phyloP scores from a whole-genome alignment of 169 alveolate genomes.

The Plasmodium relictum region DNA sequence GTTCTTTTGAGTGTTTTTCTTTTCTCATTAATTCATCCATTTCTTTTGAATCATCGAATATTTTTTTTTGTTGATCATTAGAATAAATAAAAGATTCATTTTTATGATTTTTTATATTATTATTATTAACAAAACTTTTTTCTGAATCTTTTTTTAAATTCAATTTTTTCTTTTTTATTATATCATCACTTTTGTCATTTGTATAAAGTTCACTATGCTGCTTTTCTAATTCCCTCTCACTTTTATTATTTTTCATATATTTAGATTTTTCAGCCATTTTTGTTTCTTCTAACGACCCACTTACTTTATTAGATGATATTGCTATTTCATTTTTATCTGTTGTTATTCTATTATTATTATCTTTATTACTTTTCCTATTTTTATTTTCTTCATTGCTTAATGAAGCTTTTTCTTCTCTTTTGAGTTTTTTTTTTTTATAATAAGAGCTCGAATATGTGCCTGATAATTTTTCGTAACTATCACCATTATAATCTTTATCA shows the following conservation, averaged over 20 bases:
- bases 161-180: conserved; percentile 2
- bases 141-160: neutral
- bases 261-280: neutral
- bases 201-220: neutral
- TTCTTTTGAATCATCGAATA: conserved; percentile 27
- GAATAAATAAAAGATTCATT: neutral
- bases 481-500: neutral
- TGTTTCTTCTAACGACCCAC: neutral
- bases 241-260: neutral
- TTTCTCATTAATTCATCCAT: neutral
- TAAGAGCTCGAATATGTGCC: neutral
- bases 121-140: neutral
- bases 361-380: neutral
- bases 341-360: neutral
- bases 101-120: neutral
- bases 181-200: conserved; percentile 3
- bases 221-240: neutral
- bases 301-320: neutral
- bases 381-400: neutral
- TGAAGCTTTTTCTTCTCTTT: neutral
- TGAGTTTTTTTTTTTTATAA: conserved; percentile 18
- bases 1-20: conserved; percentile 3
- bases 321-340: too few relatives aligned
- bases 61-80: conserved; percentile 19
- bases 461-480: conserved; percentile 4